A percentile compares a stretch with the other conserved stretches of the same genome.
Conservation (phyloP, 768 basidiomycete species). For the Grammothele lineata region DNA sequence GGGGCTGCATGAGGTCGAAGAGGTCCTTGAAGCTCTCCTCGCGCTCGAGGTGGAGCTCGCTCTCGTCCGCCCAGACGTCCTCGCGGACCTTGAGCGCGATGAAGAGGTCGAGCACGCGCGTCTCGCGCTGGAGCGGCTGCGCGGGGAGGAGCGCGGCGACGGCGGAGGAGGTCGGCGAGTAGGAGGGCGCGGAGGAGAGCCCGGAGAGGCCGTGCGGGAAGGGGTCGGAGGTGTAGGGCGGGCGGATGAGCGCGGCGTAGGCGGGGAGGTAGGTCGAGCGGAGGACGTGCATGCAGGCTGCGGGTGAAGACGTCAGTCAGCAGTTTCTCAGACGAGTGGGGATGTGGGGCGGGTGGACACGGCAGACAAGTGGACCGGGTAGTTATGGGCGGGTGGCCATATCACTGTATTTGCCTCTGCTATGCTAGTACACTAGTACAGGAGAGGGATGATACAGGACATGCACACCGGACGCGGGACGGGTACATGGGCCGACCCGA, state of each 20-base stretch:
- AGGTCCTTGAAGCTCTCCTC: slow-evolving; percentile 76
- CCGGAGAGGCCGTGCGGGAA: slow-evolving; percentile 49
- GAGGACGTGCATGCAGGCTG: slow-evolving; percentile 79
- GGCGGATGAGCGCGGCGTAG: slow-evolving; percentile 57
- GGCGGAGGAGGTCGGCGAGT: no score
- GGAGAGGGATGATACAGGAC: no score
- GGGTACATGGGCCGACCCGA: no score
- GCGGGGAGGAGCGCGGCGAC: slow-evolving; percentile 26
- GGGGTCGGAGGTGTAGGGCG: slow-evolving; percentile 74
- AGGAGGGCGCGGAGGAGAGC: slow-evolving; percentile 20
- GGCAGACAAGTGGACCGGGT: no score
- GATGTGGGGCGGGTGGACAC: not conserved
- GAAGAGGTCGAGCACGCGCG: slow-evolving; percentile 69
- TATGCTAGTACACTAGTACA: no score
- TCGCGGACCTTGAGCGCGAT: slow-evolving; percentile 77
- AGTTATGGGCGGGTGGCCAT: no score
- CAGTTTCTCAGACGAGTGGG: no score
- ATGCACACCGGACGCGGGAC: no score
- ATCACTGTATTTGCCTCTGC: no score
- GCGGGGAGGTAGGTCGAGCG: slow-evolving; percentile 69
- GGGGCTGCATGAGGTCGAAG: slow-evolving; percentile 74
- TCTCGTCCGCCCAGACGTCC: slow-evolving; percentile 73
- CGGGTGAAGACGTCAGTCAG: not conserved
- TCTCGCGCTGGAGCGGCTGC: slow-evolving; percentile 64
- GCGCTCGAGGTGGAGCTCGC: slow-evolving; percentile 68